Conservation (phyloP, 805 yeast genomes). For the Metahyphopichia silvanorum region DNA sequence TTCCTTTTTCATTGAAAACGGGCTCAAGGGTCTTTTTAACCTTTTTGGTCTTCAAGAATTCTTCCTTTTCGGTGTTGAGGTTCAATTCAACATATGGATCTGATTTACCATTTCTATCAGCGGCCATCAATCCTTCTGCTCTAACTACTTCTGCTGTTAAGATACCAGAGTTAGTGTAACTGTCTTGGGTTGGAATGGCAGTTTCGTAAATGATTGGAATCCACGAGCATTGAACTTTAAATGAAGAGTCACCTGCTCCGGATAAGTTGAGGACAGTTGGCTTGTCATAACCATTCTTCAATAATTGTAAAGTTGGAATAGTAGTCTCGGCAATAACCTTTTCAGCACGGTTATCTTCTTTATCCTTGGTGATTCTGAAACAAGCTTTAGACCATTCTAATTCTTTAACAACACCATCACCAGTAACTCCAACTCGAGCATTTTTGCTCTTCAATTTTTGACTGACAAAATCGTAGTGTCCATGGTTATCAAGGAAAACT, state of each 20-base stretch:
- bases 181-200: conserved; percentile 69
- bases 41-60: conserved; percentile 70
- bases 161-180: conserved; percentile 71
- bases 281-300: conserved; percentile 60
- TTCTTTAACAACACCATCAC: conserved; percentile 76
- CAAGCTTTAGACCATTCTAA: conserved; percentile 67
- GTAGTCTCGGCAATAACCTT: conserved; percentile 59
- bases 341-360: conserved; percentile 51
- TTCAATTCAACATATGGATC: conserved; percentile 83
- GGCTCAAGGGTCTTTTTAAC: conserved; percentile 88
- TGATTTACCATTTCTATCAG: conserved; percentile 89
- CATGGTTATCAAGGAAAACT: conserved; percentile 71
- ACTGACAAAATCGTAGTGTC: conserved; percentile 60
- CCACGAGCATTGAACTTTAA: conserved; percentile 68
- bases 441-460: conserved; percentile 47
- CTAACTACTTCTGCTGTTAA: conserved; percentile 56
- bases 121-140: conserved; percentile 72
- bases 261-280: conserved; percentile 56
- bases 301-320: conserved; percentile 62
- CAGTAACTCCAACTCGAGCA: conserved; percentile 42
- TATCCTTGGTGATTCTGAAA: conserved; percentile 59
- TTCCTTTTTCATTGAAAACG: conserved; percentile 74
- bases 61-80: conserved; percentile 57
- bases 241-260: conserved; percentile 49
- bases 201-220: conserved; percentile 62